Conservation (phyloP, 805 yeast genomes). For the Wickerhamiella australiensis region DNA sequence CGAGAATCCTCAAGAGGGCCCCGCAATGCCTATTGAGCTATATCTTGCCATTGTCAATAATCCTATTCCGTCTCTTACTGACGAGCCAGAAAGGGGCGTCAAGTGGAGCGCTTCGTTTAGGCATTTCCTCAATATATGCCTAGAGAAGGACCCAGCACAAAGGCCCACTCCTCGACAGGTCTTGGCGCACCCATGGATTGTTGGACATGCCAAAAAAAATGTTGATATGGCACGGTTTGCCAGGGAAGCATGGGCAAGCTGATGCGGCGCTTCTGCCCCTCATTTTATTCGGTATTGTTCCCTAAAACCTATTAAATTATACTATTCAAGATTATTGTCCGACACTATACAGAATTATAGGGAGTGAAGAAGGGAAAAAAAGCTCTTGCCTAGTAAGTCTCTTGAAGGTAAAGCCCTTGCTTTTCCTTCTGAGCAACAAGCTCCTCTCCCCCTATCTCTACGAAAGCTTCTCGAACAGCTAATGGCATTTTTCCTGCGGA, state of each 20-base stretch:
- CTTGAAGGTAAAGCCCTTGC: conserved; percentile 61
- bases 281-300: too few species aligned
- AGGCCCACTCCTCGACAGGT: conserved; percentile 91
- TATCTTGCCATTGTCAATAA: conserved; percentile 68
- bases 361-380: too few species aligned
- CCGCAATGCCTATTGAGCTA: conserved; percentile 72
- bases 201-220: conserved; percentile 55
- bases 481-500: conserved; percentile 90
- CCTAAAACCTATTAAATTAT: too few species aligned
- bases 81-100: conserved; percentile 63
- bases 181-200: conserved; percentile 87
- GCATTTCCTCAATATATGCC: conserved; percentile 66
- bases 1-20: conserved; percentile 33
- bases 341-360: too few species aligned
- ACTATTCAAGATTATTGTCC: too few species aligned
- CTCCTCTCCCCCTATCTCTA: conserved; percentile 44
- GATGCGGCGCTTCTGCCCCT: too few species aligned
- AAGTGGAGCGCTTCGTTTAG: conserved; percentile 74
- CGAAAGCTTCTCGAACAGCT: conserved; percentile 70
- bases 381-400: conserved; percentile 77
- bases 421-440: conserved; percentile 46
- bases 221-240: conserved; percentile 86
- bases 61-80: conserved; percentile 61
- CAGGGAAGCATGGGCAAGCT: conserved; percentile 46
- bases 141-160: conserved; percentile 64